Conservation (phyloP, 352 stramenopile genomes). For the Phytophthora constricta region DNA sequence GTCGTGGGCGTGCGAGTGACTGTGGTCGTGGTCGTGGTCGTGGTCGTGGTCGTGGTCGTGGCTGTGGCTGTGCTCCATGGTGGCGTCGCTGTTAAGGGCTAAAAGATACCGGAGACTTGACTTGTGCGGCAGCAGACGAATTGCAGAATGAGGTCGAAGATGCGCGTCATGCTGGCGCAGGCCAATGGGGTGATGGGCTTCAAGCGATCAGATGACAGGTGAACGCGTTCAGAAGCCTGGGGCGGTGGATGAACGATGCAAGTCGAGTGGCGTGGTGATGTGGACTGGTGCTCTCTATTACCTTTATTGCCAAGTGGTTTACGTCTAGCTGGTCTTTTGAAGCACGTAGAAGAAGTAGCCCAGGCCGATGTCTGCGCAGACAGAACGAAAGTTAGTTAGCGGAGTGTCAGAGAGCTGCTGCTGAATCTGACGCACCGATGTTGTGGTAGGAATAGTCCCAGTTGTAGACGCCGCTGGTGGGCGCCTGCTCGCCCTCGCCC, state of each 20-base stretch:
- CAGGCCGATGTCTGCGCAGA: conserved; percentile 50
- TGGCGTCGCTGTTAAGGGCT: not conserved
- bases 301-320: not conserved
- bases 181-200: conserved; percentile 7
- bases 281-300: conserved; percentile 15
- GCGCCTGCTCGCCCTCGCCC: conserved; percentile 43
- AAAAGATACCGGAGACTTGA: not conserved
- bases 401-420: not conserved
- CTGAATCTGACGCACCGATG: conserved; percentile 37
- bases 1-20: conserved; percentile 32
- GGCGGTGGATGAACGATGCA: too few relatives aligned
- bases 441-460: conserved; percentile 63
- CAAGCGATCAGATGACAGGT: not conserved
- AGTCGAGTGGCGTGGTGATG: conserved; percentile 10
- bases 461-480: conserved; percentile 44
- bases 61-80: conserved; percentile 44
- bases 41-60: conserved; percentile 49
- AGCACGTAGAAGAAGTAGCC: conserved; percentile 73
- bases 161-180: not conserved
- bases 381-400: conserved; percentile 13
- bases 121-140: not conserved
- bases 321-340: conserved; percentile 35
- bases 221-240: too few relatives aligned
- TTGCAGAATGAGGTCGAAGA: conserved; percentile 21
- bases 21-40: conserved; percentile 40